Base-by-base conservation (phyloP, 1,139 yeast genomes). In the Trichomonascaceae sp. region DNA sequence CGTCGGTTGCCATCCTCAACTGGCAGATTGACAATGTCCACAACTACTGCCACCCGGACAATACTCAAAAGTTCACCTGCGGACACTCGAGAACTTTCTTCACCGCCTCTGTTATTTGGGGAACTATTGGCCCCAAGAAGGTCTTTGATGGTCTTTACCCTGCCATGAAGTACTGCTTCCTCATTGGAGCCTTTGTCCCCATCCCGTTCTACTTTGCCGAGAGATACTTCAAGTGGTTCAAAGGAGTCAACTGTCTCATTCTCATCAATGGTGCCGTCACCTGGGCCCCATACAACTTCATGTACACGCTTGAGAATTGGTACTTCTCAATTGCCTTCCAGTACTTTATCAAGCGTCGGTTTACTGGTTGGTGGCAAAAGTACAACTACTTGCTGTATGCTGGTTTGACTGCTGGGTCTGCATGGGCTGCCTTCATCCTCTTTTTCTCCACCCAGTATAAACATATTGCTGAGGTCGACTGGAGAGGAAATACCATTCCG, bases 401-500 rank as follows among this genome's bases (percentile, higher is more conserved):
- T 40, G 76, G 69, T 2, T 56, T 73, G 9, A 67, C 71, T 18
- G 70, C 76, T 2, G 78, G 78, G 9, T 39, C 40, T 4, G 54
- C 52, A 11, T 42, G 45, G 29, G 73, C 68, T 77, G 80, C 52
- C 27, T 65, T 64, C 46, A 44, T 62, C 35, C 38, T 61, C 26
- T 62, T 73, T 51, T 68, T 73, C 45, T 62, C 72, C 1, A 71
- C 72, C 3, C 72, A 67, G 42, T 68, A 62, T 39, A 39, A 39
- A 23, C 61, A 62, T 11, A 56, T 59, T 17, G 47, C 48, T 4
- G 20, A 25, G 4, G 18, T 71, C 17, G 43, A 41, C 42, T 72
- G 78, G 78, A 71, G 77, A 77, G 77, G 77, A 2, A 72, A 71
- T 47, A 3, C 17, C n/a, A 29, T 29, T 26, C 13, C 9, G 9